Evolutionary conservation across 2,329 filamentous ascomycete species (phyloP).

Genomic region (Talaromyces pinophilus): DNA sequence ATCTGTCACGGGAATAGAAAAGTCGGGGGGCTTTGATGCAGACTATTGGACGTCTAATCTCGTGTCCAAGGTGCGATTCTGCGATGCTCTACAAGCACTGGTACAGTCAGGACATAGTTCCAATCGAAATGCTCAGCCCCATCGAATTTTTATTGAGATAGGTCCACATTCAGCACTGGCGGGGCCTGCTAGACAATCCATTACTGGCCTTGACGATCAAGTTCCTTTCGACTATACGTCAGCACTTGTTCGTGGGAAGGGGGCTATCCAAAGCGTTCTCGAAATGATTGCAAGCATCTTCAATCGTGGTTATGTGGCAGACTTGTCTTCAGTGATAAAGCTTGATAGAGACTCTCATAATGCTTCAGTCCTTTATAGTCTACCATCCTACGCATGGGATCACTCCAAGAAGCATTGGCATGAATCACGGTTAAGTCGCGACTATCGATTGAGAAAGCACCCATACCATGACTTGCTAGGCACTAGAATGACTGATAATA

Average conservation of each 20-base stretch:
- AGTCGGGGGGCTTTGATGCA: slow-evolving; percentile 5
- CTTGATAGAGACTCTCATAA: not conserved
- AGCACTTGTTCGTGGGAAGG: slow-evolving; percentile 39
- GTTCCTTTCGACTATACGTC: slow-evolving; percentile 33
- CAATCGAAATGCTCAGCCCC: slow-evolving; percentile 20
- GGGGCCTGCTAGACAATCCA: slow-evolving; percentile 28
- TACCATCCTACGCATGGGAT: slow-evolving; percentile 29
- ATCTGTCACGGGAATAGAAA: slow-evolving; percentile 28
- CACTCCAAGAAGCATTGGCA: slow-evolving; percentile 23
- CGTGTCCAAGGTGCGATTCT: slow-evolving; percentile 37
- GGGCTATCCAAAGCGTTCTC: slow-evolving; percentile 25
- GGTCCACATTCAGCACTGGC: slow-evolving; percentile 35
- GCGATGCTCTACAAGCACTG: slow-evolving; percentile 24
- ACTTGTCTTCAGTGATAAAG: slow-evolving; percentile 1
- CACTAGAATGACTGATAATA: not conserved
- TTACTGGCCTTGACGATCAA: slow-evolving; percentile 13
- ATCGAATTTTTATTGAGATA: not conserved
- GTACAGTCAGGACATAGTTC: slow-evolving; percentile 21
- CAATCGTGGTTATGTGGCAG: not conserved
- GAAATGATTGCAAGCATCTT: not conserved
- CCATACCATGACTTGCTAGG: slow-evolving; percentile 22
- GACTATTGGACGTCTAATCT: slow-evolving; percentile 42
- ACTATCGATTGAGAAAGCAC: slow-evolving; percentile 15
- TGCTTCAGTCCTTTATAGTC: slow-evolving; percentile 17
- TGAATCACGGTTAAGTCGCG: slow-evolving; percentile 26